Evolutionary conservation across 1,139 yeast species (phyloP).

Genomic region (Candida sojae): DNA sequence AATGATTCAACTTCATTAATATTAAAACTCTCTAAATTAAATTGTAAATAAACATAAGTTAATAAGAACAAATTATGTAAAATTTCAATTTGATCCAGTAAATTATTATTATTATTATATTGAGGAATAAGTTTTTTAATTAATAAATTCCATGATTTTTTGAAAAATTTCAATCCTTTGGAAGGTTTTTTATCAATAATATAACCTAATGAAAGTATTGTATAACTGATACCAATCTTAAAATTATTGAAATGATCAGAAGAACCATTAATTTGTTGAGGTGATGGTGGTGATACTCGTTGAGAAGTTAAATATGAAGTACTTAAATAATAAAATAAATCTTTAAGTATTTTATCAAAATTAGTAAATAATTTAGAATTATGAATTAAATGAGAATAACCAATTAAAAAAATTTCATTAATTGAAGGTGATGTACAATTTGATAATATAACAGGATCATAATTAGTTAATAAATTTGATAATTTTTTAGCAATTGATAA

Average conservation of each 20-base stretch:
- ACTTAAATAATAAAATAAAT: slow-evolving; percentile 29
- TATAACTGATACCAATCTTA: slow-evolving; percentile 29
- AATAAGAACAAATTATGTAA: slow-evolving; percentile 34
- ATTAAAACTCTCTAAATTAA: slow-evolving; percentile 21
- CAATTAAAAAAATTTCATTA: slow-evolving; percentile 35
- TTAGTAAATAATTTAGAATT: slow-evolving; percentile 23
- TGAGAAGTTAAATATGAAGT: slow-evolving; percentile 14
- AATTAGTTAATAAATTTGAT: slow-evolving; percentile 17
- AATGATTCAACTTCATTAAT: slow-evolving; percentile 5
- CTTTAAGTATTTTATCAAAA: slow-evolving; percentile 22
- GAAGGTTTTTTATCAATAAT: slow-evolving; percentile 17
- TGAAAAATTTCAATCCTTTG: slow-evolving; percentile 35
- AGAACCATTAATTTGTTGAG: neutral
- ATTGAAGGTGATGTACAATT: slow-evolving; percentile 9
- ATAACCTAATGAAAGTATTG: slow-evolving; percentile 29
- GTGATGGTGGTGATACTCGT: neutral
- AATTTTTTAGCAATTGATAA: slow-evolving; percentile 37
- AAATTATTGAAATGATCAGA: slow-evolving; percentile 19
- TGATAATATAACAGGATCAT: slow-evolving; percentile 19
- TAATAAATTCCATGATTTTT: slow-evolving; percentile 46
- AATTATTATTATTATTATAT: slow-evolving; percentile 35
- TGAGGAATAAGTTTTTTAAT: slow-evolving; percentile 46
- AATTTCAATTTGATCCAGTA: slow-evolving; percentile 44
- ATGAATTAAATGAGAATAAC: slow-evolving; percentile 26
- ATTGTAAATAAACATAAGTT: slow-evolving; percentile 31